phyloP scores from a whole-genome alignment of 495 filamentous ascomycete genomes.

The Poronia punctata region DNA sequence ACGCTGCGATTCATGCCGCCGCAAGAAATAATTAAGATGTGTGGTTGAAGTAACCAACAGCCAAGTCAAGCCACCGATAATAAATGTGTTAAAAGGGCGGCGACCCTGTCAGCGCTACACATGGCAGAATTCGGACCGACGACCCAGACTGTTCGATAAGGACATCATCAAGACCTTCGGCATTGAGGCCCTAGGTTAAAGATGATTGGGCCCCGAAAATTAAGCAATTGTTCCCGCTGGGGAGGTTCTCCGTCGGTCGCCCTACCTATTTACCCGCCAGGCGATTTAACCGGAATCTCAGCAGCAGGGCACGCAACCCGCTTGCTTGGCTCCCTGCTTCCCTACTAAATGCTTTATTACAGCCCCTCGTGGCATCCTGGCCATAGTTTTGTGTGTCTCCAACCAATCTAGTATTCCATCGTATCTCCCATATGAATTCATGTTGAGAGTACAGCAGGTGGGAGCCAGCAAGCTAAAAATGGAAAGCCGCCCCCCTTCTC shows the following conservation, averaged over 20 bases:
- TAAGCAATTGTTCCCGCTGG: neutral
- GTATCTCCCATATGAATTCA: too few relatives aligned
- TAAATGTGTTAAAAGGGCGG: neutral
- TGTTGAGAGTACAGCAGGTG: too few relatives aligned
- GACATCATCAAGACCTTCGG: neutral
- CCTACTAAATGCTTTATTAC: too few relatives aligned
- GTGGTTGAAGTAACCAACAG: too few relatives aligned
- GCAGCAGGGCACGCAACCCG: neutral
- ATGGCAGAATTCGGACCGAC: neutral
- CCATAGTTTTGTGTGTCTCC: too few relatives aligned
- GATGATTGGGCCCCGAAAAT: neutral
- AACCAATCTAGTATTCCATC: too few relatives aligned
- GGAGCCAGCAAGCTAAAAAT: too few relatives aligned
- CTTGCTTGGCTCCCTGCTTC: too few relatives aligned
- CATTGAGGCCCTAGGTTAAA: neutral
- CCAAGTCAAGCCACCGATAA: too few relatives aligned
- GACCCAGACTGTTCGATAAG: neutral
- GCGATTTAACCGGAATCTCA: constrained; percentile 4
- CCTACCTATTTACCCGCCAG: constrained; percentile 5
- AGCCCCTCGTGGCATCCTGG: neutral
- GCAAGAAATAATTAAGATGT: too few relatives aligned
- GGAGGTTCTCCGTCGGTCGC: neutral
- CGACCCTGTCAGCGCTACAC: neutral
- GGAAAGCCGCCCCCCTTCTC: neutral
- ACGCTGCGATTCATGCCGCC: too few relatives aligned